A percentile compares a stretch with the other conserved stretches of the same genome.
Evolutionary conservation across 495 filamentous ascomycete genomes (phyloP).

Genomic region (Hypoxylon trugodes): DNA sequence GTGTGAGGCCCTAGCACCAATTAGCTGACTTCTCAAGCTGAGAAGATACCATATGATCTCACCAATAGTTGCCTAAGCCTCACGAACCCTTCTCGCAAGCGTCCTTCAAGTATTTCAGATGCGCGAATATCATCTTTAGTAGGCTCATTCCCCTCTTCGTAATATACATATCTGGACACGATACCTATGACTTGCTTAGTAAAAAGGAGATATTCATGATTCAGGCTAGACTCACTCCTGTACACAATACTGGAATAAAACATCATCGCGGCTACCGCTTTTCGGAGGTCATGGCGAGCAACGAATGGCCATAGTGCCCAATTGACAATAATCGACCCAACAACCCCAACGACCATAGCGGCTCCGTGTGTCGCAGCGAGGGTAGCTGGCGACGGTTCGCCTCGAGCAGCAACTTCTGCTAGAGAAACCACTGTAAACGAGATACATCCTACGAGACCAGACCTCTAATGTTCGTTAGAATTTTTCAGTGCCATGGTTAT

Average conservation of each 20-base stretch:
- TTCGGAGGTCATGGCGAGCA: constrained; percentile 65
- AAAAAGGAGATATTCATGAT: not conserved
- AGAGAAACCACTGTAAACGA: constrained; percentile 65
- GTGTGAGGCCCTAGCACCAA: constrained; percentile 53
- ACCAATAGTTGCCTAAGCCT: constrained; percentile 64
- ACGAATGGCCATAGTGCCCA: constrained; percentile 69
- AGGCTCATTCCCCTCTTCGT: constrained; percentile 59
- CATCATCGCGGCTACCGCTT: constrained; percentile 62
- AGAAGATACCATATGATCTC: constrained; percentile 6
- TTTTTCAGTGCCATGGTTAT: not conserved
- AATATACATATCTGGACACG: constrained; percentile 67
- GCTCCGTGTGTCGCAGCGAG: constrained; percentile 59
- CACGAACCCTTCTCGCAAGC: constrained; percentile 66
- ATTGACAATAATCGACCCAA: constrained; percentile 61
- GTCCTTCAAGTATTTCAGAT: constrained; percentile 67
- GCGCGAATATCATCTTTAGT: constrained; percentile 56
- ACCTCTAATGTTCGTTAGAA: constrained; percentile 43
- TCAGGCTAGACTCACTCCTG: constrained; percentile 36
- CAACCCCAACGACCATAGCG: constrained; percentile 60
- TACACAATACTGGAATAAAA: constrained; percentile 65
- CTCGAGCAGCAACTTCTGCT: constrained; percentile 48
- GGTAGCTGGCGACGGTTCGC: constrained; percentile 45
- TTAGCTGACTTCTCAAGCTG: not conserved
- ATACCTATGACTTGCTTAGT: constrained; percentile 46
- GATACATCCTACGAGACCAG: constrained; percentile 62